phyloP scores from a whole-genome alignment of 2,329 filamentous ascomycete species.

The Sporothrix protearum region DNA sequence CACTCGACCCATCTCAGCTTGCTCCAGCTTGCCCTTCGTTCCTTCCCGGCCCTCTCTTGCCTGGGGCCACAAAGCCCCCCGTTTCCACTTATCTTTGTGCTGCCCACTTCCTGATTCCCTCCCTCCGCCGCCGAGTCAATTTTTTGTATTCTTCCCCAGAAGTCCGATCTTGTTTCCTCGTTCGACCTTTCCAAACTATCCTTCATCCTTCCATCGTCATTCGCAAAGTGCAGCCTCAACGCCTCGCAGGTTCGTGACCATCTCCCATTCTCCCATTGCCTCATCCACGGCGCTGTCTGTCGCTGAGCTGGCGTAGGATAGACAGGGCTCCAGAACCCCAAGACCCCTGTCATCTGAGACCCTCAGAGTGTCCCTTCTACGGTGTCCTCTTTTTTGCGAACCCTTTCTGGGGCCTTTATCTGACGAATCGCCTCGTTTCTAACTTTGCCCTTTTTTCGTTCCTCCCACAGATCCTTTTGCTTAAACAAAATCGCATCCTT shows the following conservation, averaged over 20 bases:
- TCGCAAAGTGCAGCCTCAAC: slow-evolving; percentile 18
- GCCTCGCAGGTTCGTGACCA: slow-evolving; percentile 16
- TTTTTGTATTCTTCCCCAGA: slow-evolving; percentile 17
- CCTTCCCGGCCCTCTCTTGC: background rate
- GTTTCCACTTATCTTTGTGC: slow-evolving; percentile 21
- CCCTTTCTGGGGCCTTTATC: slow-evolving; percentile 12
- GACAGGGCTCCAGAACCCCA: background rate
- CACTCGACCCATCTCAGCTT: slow-evolving; percentile 2
- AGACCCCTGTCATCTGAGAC: slow-evolving; percentile 6
- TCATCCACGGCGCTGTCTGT: background rate
- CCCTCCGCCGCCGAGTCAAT: background rate
- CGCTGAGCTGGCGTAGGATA: background rate
- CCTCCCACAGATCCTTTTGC: slow-evolving; percentile 14
- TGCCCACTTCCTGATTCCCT: slow-evolving; percentile 19
- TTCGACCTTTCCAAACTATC: background rate
- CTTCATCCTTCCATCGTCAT: slow-evolving; percentile 9
- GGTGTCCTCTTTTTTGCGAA: slow-evolving; percentile 23
- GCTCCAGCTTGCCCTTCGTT: slow-evolving; percentile 12
- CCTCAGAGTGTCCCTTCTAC: slow-evolving; percentile 16
- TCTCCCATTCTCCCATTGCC: background rate
- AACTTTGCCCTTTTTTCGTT: background rate
- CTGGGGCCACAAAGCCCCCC: slow-evolving; percentile 19
- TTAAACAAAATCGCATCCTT: background rate
- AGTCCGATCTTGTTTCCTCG: background rate
- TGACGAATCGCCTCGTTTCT: slow-evolving; percentile 19